Conservation (phyloP, 192 early-diverging fungal genomes). For the Phlyctochytrium bullatum region DNA sequence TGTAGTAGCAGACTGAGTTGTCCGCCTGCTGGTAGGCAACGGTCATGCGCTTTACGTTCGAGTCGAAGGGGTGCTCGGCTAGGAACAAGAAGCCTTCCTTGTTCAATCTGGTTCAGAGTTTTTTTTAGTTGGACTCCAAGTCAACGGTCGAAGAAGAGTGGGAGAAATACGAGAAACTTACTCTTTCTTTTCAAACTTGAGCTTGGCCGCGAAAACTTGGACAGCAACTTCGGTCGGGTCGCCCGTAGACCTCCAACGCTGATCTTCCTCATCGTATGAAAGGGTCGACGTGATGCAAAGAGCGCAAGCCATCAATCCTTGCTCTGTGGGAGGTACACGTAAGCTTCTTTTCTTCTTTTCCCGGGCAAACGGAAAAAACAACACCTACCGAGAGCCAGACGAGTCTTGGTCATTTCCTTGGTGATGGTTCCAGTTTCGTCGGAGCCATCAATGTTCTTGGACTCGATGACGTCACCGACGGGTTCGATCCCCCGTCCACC, state of each 20-base stretch:
- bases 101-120: conserved; percentile 52
- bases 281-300: conserved; percentile 91
- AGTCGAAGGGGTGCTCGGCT: conserved; percentile 94
- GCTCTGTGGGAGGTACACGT: background rate
- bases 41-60: conserved; percentile 26
- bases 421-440: conserved; percentile 63
- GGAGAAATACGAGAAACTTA: conserved; percentile 22
- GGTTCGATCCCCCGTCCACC: conserved; percentile 79
- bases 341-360: conserved; percentile 71
- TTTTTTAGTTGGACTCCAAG: conserved; percentile 19
- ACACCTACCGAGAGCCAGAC: conserved; percentile 48
- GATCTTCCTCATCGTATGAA: conserved; percentile 66
- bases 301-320: conserved; percentile 77
- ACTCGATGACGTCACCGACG: background rate
- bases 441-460: conserved; percentile 57
- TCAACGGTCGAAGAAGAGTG: conserved; percentile 27
- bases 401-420: conserved; percentile 41
- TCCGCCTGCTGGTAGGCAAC: conserved; percentile 9
- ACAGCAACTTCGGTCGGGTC: conserved; percentile 99
- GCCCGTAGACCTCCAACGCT: conserved; percentile 55
- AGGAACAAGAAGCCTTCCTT: conserved; percentile 62
- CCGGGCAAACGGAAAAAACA: too few species aligned
- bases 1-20: conserved; percentile 38
- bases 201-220: conserved; percentile 88
- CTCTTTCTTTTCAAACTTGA: conserved; percentile 80